Evolutionary conservation across 768 basidiomycete species (phyloP).

Genomic region (Termitomyces sp.): DNA sequence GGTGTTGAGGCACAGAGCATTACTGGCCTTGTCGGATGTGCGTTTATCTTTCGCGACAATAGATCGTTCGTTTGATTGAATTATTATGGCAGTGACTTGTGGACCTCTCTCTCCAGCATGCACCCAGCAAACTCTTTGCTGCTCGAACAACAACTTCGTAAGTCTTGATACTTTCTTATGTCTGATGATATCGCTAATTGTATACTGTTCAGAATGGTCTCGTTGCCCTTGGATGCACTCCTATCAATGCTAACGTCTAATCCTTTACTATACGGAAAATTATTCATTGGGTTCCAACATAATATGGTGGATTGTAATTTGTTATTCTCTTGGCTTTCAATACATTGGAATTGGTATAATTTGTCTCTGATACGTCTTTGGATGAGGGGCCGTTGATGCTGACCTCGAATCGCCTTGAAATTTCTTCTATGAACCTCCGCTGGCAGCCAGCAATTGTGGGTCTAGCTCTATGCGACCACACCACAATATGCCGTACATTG

Average conservation of each 20-base stretch:
- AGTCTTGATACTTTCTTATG: neutral
- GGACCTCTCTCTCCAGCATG: neutral
- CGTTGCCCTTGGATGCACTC: constrained; percentile 6
- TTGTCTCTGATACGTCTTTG: too few relatives aligned
- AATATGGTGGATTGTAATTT: neutral
- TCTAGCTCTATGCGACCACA: too few relatives aligned
- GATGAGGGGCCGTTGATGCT: too few relatives aligned
- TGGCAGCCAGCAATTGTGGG: too few relatives aligned
- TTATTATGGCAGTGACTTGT: neutral
- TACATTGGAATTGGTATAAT: neutral
- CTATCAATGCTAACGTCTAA: neutral
- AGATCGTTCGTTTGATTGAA: too few relatives aligned
- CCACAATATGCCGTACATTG: too few relatives aligned
- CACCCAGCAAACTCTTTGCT: constrained; percentile 1
- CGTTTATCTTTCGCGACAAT: neutral
- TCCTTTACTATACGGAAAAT: neutral
- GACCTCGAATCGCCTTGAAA: too few relatives aligned
- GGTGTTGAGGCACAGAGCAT: neutral
- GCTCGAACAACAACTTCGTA: constrained; percentile 3
- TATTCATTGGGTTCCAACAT: neutral
- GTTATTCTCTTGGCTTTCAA: neutral
- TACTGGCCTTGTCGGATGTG: constrained; percentile 1
- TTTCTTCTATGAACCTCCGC: too few relatives aligned
- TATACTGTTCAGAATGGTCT: constrained; percentile 1
- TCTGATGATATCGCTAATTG: neutral